A percentile compares a stretch with the other conserved stretches of the same genome.
Conservation (phyloP, 805 yeast species). For the Candida qinlingensis region DNA sequence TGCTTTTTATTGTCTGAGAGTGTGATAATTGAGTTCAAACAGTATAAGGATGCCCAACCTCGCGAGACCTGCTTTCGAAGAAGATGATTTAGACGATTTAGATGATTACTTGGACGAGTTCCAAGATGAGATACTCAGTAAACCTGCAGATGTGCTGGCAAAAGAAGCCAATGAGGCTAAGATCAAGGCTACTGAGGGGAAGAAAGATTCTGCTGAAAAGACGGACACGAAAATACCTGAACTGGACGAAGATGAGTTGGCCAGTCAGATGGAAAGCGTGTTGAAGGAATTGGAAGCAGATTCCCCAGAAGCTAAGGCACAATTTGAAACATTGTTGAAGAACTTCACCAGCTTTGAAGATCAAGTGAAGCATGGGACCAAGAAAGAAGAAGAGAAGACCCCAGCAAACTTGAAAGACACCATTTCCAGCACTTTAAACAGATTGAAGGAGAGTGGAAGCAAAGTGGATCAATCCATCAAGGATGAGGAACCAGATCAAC, state of each 20-base stretch:
- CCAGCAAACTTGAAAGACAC: constrained; percentile 55
- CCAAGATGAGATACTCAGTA: constrained; percentile 60
- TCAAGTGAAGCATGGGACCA: constrained; percentile 5
- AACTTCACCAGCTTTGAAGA: constrained; percentile 25
- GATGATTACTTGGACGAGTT: constrained; percentile 86
- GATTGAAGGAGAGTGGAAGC: constrained; percentile 73
- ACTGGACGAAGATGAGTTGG: background rate
- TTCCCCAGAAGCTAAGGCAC: constrained; percentile 47
- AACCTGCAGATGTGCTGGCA: constrained; percentile 29
- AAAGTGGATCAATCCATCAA: constrained; percentile 57
- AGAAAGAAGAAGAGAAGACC: constrained; percentile 1
- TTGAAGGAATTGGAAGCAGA: constrained; percentile 32
- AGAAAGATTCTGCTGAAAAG: background rate
- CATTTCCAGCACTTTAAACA: constrained; percentile 71
- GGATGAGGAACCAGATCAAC: constrained; percentile 46
- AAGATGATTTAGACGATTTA: constrained; percentile 63
- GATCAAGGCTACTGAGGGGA: constrained; percentile 18
- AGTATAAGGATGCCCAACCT: background rate
- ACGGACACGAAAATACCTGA: no score
- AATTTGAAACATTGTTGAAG: constrained; percentile 40
- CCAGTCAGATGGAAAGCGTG: constrained; percentile 24
- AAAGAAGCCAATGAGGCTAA: constrained; percentile 11
- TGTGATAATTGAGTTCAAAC: background rate
- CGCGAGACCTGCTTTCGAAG: constrained; percentile 3
- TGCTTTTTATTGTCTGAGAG: background rate